A percentile compares a stretch with the other conserved stretches of the same genome.
Evolutionary conservation across 306 rosid genomes (phyloP).

Genomic region (Vigna radiata): DNA sequence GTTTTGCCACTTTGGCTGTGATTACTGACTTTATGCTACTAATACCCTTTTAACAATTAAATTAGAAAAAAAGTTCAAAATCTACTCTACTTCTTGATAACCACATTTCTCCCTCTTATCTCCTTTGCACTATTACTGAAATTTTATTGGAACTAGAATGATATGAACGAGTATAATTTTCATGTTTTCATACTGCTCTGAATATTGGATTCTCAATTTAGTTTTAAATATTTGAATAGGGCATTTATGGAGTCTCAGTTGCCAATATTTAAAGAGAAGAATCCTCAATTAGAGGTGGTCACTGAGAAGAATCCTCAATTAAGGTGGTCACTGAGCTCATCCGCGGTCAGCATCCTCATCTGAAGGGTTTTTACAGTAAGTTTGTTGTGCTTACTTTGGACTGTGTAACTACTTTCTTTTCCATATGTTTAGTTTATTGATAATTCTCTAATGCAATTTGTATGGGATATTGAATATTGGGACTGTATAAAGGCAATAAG

Average conservation of each 20-base stretch:
- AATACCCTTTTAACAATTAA: slow-evolving; percentile 2
- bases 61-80: slow-evolving; percentile 1
- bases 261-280: slow-evolving; percentile 72
- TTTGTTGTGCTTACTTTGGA: slow-evolving; percentile 10
- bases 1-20: background rate
- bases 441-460: background rate
- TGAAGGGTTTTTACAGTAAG: slow-evolving; percentile 84
- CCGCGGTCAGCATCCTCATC: slow-evolving; percentile 94
- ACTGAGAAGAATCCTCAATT: slow-evolving; percentile 84
- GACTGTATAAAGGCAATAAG: background rate
- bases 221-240: slow-evolving; percentile 49
- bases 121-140: no score
- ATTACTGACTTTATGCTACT: slow-evolving; percentile 4
- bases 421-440: background rate
- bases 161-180: background rate
- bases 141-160: background rate
- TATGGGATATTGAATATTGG: background rate
- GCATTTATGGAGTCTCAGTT: slow-evolving; percentile 84
- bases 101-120: background rate
- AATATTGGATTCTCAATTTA: slow-evolving; percentile 24
- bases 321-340: slow-evolving; percentile 82
- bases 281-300: slow-evolving; percentile 87
- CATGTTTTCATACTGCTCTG: background rate
- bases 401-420: background rate
- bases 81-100: background rate